A percentile compares a stretch with the other conserved stretches of the same genome.
Conservation (phyloP, 192 early-diverging fungal species). For the Dimargaris cristalligena region DNA sequence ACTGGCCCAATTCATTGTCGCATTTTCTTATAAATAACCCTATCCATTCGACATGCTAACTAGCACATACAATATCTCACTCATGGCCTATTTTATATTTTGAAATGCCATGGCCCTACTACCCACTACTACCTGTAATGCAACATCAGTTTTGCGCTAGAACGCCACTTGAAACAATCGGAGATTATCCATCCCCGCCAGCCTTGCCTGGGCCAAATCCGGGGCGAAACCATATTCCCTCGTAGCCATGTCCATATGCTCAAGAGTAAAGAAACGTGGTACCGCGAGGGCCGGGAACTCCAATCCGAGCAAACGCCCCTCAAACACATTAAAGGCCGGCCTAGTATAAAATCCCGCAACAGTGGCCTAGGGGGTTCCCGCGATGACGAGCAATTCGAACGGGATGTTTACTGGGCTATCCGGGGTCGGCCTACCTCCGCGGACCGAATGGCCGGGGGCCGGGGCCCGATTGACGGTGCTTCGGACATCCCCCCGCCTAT, state of each 20-base stretch:
- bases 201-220: constrained; percentile 57
- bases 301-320: constrained; percentile 21
- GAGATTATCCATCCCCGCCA: constrained; percentile 55
- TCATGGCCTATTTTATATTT: not conserved
- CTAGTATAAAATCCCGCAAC: constrained; percentile 8
- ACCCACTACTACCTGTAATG: not conserved
- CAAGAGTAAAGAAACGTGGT: constrained; percentile 41
- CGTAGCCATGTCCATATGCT: constrained; percentile 47
- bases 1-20: not conserved
- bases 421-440: too few species aligned
- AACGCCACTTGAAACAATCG: constrained; percentile 64
- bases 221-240: constrained; percentile 65
- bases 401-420: too few species aligned
- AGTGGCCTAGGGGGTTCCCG: constrained; percentile 15
- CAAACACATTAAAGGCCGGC: constrained; percentile 18
- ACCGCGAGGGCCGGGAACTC: constrained; percentile 37
- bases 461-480: too few species aligned
- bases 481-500: constrained; percentile 19
- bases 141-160: constrained; percentile 48
- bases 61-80: not conserved
- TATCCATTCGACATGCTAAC: not conserved
- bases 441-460: too few species aligned
- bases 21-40: not conserved
- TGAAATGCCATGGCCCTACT: not conserved
- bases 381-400: constrained; percentile 1